Evolutionary conservation across 345 rosid genomes (phyloP).

Genomic region (Lumnitzera littorea): DNA sequence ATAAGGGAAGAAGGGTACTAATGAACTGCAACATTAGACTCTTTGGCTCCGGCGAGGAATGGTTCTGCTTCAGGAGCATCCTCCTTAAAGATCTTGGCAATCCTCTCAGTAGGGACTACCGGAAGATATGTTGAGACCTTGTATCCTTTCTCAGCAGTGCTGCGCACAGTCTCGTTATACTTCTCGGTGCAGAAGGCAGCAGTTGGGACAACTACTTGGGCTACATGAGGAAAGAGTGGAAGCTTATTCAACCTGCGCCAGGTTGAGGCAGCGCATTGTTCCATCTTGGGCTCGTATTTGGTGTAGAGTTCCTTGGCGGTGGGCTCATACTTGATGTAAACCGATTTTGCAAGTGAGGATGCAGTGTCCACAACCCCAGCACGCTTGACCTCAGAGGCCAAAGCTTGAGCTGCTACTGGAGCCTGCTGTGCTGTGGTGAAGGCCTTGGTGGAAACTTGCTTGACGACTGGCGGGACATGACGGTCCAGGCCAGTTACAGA

Average conservation of each 20-base stretch:
- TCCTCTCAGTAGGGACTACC: conserved; percentile 75
- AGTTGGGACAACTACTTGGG: conserved; percentile 64
- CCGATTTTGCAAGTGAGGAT: conserved; percentile 56
- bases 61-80: conserved; percentile 26
- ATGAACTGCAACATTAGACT: conserved; percentile 1
- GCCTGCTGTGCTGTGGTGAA: conserved; percentile 61
- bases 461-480: conserved; percentile 60
- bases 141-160: conserved; percentile 76
- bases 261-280: conserved; percentile 65
- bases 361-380: conserved; percentile 66
- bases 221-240: conserved; percentile 77
- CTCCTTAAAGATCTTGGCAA: conserved; percentile 56
- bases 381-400: conserved; percentile 62
- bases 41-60: conserved; percentile 17
- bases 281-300: conserved; percentile 75
- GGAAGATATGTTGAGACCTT: conserved; percentile 67
- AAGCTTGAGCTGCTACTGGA: conserved; percentile 48
- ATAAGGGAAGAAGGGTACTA: background rate
- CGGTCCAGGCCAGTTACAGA: conserved; percentile 54
- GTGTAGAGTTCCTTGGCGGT: conserved; percentile 67
- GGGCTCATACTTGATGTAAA: conserved; percentile 52
- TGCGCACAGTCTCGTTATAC: conserved; percentile 67
- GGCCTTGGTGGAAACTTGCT: conserved; percentile 72
- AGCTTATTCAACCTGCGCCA: conserved; percentile 79
- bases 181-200: conserved; percentile 74